Percentiles rank a stretch among this genome's conserved stretches.
Evolutionary conservation across 345 rosid species (phyloP).

Genomic region (Salix arbutifolia): DNA sequence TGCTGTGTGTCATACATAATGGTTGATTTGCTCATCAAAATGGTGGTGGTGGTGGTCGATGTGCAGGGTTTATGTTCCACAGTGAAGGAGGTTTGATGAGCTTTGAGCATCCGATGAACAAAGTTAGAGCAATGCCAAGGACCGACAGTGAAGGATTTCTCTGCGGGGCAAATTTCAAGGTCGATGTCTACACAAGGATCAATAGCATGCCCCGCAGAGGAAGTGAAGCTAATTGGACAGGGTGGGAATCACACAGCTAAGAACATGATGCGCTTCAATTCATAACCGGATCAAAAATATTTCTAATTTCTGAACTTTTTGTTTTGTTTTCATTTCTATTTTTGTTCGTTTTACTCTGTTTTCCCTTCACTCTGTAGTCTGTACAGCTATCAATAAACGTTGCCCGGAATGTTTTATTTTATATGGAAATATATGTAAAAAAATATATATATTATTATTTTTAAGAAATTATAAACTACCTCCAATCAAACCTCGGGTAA

Average conservation of each 20-base stretch:
- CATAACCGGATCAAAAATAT: background rate
- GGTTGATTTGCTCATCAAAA: background rate
- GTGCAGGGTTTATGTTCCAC: slow-evolving; percentile 28
- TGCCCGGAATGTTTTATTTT: background rate
- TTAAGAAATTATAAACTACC: background rate
- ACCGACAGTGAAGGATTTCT: slow-evolving; percentile 36
- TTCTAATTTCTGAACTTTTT: background rate
- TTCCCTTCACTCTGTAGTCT: background rate
- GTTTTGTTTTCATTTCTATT: no score
- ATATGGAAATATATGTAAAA: no score
- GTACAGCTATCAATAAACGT: background rate
- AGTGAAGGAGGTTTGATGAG: slow-evolving; percentile 42
- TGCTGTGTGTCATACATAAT: background rate
- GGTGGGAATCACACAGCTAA: slow-evolving; percentile 16
- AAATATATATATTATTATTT: no score
- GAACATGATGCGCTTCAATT: background rate
- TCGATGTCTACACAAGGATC: slow-evolving; percentile 36
- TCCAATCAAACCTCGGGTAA: background rate
- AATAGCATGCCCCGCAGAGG: slow-evolving; percentile 44
- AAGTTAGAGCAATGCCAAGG: slow-evolving; percentile 35
- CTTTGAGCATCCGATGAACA: slow-evolving; percentile 49
- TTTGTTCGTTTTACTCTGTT: background rate
- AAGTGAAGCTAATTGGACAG: slow-evolving; percentile 47
- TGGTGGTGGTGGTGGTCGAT: background rate
- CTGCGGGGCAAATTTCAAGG: slow-evolving; percentile 44